These are phyloP conservation scores for Cinnamomum micranthum DNA, from an alignment of 164 flowering plant genomes.

Conservation along the genomic window DNA sequence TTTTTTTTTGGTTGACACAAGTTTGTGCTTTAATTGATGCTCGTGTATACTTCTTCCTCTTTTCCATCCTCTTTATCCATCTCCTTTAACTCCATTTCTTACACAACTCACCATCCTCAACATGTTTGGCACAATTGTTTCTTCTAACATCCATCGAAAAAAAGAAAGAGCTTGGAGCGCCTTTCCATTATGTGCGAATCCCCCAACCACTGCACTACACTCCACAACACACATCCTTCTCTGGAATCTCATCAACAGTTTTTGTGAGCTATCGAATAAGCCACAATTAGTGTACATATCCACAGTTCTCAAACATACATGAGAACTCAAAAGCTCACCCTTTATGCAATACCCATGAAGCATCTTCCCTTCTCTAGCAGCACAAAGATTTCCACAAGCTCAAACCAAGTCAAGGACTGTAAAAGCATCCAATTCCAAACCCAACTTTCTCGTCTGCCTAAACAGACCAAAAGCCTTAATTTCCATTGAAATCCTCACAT, in stretches of 20 bases:
- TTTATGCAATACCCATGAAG: constrained; percentile 23
- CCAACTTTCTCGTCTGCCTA: constrained; percentile 7
- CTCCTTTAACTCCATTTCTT: constrained; percentile 1
- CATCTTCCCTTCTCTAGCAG: constrained; percentile 15
- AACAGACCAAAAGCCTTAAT: constrained; percentile 14
- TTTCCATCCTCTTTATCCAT: not conserved
- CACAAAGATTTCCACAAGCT: constrained; percentile 16
- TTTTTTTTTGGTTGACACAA: no score
- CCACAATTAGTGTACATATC: constrained; percentile 19
- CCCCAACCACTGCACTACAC: constrained; percentile 18
- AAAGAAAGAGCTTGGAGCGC: constrained; percentile 11
- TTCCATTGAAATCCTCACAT: constrained; percentile 10
- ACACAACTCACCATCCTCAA: constrained; percentile 9
- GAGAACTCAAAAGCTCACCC: constrained; percentile 2
- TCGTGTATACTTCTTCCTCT: no score
- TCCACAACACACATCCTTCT: constrained; percentile 18
- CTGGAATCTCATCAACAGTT: constrained; percentile 12
- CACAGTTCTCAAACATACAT: constrained; percentile 12
- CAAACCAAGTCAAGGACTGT: constrained; percentile 10
- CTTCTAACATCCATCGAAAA: constrained; percentile 16
- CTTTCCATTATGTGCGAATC: constrained; percentile 14
- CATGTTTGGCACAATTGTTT: constrained; percentile 7
- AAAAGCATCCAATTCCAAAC: constrained; percentile 17
- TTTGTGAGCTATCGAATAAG: not conserved
- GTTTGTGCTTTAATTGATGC: no score